Evolutionary conservation across 345 rosid genomes (phyloP).

Genomic region (Eucalyptus sp.): DNA sequence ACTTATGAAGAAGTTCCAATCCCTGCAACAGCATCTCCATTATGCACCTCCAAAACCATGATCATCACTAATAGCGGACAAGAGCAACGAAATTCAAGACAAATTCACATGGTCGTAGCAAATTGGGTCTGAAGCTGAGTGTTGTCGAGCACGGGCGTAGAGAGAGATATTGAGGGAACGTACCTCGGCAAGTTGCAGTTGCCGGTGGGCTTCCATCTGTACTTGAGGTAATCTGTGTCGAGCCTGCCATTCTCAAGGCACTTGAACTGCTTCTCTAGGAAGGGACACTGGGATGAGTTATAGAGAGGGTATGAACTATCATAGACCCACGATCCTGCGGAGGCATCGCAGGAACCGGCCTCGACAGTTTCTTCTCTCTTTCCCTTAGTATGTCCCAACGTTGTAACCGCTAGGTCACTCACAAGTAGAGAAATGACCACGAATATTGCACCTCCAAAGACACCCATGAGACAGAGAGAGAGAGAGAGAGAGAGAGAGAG

Average conservation of each 20-base stretch:
- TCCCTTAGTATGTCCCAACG: background rate
- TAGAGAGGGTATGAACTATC: constrained; percentile 28
- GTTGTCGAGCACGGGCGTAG: background rate
- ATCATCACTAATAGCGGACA: background rate
- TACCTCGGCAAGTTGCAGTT: constrained; percentile 33
- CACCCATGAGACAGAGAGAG: background rate
- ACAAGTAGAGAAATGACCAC: background rate
- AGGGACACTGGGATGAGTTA: constrained; percentile 22
- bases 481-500: background rate
- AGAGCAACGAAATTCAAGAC: background rate
- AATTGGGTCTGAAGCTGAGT: background rate
- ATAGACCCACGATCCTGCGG: constrained; percentile 25
- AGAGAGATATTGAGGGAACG: background rate
- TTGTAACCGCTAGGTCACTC: background rate
- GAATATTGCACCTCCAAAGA: background rate
- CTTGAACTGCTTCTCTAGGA: constrained; percentile 26
- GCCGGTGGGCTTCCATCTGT: constrained; percentile 36
- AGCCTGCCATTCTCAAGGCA: constrained; percentile 33
- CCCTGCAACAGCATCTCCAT: background rate
- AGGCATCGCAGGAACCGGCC: constrained; percentile 9
- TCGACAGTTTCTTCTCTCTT: background rate
- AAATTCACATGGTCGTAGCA: background rate
- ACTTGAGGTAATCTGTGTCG: constrained; percentile 28
- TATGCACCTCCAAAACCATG: background rate
- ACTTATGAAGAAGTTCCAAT: background rate